Evolutionary conservation across 1,139 yeast genomes (phyloP).

Genomic region (Yamadazyma diospyri): DNA sequence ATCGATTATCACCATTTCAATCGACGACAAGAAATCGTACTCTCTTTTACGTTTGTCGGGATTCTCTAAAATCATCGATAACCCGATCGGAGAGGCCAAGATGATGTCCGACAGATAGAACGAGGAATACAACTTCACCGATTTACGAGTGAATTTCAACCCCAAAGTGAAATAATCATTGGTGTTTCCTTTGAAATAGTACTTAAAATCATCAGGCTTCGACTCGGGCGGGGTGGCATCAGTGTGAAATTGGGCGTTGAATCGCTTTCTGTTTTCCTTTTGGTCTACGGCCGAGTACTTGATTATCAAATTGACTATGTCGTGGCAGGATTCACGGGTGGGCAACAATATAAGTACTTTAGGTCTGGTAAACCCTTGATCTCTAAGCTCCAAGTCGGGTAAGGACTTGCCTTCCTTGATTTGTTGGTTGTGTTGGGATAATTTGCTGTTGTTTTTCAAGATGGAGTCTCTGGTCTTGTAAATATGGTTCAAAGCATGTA

Average conservation of each 20-base stretch:
- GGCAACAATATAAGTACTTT: conserved; percentile 82
- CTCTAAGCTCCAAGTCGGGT: conserved; percentile 64
- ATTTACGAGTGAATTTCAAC: conserved; percentile 81
- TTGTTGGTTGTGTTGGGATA: conserved; percentile 44
- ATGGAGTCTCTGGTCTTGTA: conserved; percentile 82
- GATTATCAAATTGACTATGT: conserved; percentile 62
- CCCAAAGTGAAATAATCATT: conserved; percentile 92
- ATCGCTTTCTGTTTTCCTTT: conserved; percentile 76
- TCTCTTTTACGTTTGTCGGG: conserved; percentile 57
- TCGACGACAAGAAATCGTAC: conserved; percentile 79
- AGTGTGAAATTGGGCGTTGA: conserved; percentile 63
- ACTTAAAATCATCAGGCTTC: conserved; percentile 82
- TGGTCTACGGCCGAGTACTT: conserved; percentile 66
- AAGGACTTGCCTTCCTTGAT: conserved; percentile 35
- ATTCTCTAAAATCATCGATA: conserved; percentile 72
- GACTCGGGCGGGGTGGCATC: conserved; percentile 50
- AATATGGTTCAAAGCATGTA: conserved; percentile 81
- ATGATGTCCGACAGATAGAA: conserved; percentile 84
- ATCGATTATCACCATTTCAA: conserved; percentile 77
- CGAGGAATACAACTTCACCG: conserved; percentile 78
- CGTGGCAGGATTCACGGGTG: conserved; percentile 74
- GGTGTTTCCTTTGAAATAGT: conserved; percentile 81
- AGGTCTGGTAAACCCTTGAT: conserved; percentile 95
- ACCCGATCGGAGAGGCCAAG: conserved; percentile 89
- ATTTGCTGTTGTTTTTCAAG: conserved; percentile 66